phyloP scores from a whole-genome alignment of 129 eudicot genomes.

The Lactuca saligna region DNA sequence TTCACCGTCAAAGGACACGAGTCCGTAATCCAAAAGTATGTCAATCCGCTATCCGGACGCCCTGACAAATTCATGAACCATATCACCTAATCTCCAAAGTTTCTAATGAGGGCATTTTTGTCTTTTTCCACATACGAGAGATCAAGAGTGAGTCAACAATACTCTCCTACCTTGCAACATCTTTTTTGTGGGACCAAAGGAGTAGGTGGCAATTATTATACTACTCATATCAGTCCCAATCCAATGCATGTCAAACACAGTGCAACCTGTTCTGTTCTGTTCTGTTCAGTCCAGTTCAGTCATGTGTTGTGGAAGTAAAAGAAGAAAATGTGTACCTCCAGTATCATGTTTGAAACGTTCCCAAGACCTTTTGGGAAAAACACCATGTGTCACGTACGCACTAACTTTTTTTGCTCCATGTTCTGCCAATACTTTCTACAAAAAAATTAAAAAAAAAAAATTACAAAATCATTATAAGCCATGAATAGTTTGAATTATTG shows the following conservation, averaged over 20 bases:
- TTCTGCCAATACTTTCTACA: conserved; percentile 81
- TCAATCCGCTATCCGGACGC: conserved; percentile 63
- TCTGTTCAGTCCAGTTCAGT: no score
- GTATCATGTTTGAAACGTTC: conserved; percentile 80
- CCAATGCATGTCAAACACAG: no score
- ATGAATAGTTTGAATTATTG: background rate
- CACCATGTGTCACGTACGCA: conserved; percentile 97
- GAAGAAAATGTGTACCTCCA: conserved; percentile 47
- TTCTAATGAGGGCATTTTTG: background rate
- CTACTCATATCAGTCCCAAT: no score
- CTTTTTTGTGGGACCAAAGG: no score
- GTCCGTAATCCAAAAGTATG: conserved; percentile 94
- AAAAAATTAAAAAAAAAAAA: background rate
- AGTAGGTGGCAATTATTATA: no score
- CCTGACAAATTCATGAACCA: conserved; percentile 37
- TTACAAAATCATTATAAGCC: background rate
- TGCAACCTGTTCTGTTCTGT: no score
- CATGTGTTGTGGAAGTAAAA: background rate
- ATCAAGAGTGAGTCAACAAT: no score
- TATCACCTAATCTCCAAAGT: no score
- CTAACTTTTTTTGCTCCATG: conserved; percentile 92
- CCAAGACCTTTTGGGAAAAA: conserved; percentile 91
- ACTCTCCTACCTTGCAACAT: no score
- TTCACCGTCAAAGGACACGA: conserved; percentile 89
- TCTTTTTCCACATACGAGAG: background rate